Conservation (phyloP, 2,329 filamentous ascomycete species). For the Escovopsis sp. region DNA sequence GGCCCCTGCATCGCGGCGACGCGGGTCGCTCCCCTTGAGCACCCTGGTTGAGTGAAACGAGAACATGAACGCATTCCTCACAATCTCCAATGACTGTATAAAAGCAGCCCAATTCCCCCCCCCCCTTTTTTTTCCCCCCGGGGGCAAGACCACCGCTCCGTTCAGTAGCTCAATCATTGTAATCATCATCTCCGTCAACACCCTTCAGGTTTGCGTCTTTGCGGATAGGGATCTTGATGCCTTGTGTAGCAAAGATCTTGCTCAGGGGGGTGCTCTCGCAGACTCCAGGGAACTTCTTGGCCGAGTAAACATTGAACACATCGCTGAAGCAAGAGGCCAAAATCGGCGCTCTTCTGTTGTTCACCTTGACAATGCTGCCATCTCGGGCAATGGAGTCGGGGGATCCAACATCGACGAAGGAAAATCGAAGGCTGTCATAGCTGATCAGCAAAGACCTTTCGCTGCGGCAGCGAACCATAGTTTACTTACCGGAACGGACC, state of each 20-base stretch:
- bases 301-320: constrained; percentile 83
- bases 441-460: constrained; percentile 7
- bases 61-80: too few relatives aligned
- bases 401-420: constrained; percentile 72
- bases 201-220: constrained; percentile 57
- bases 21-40: too few relatives aligned
- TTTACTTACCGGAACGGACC: constrained; percentile 64
- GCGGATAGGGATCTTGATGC: constrained; percentile 91
- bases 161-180: constrained; percentile 14
- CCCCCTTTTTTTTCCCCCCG: too few relatives aligned
- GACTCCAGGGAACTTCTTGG: constrained; percentile 96
- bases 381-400: constrained; percentile 21
- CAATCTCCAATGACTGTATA: too few relatives aligned
- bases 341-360: constrained; percentile 63
- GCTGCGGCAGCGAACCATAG: background rate
- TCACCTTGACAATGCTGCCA: constrained; percentile 37
- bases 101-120: too few relatives aligned
- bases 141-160: too few relatives aligned
- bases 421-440: constrained; percentile 41
- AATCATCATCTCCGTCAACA: constrained; percentile 38
- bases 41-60: too few relatives aligned
- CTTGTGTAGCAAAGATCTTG: constrained; percentile 84
- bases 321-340: constrained; percentile 79
- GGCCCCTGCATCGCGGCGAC: too few relatives aligned
- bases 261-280: constrained; percentile 85